Conservation (phyloP, 1,139 yeast genomes). For the Diutina siamensis region DNA sequence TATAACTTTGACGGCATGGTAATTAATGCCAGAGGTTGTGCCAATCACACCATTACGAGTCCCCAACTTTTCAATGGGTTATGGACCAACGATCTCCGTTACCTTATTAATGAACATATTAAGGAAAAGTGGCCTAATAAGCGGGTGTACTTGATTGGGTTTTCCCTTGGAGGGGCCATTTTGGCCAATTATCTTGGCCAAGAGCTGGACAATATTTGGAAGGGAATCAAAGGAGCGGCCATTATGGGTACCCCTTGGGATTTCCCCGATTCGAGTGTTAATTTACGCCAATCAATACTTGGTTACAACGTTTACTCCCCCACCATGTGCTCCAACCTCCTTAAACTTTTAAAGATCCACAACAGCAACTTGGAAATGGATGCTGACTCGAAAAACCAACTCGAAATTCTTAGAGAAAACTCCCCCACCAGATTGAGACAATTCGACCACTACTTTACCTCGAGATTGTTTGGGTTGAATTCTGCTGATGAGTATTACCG, state of each 20-base stretch:
- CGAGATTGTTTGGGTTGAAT: constrained; percentile 5
- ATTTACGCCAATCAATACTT: constrained; percentile 26
- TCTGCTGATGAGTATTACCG: constrained; percentile 13
- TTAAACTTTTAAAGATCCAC: constrained; percentile 33
- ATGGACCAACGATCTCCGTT: constrained; percentile 52
- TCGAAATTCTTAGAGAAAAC: constrained; percentile 18
- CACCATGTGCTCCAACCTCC: constrained; percentile 38
- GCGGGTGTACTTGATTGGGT: constrained; percentile 39
- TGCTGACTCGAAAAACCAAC: constrained; percentile 21
- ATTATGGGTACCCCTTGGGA: constrained; percentile 20
- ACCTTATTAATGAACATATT: constrained; percentile 37
- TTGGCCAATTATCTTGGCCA: constrained; percentile 46
- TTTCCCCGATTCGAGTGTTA: constrained; percentile 22
- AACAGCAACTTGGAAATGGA: constrained; percentile 14
- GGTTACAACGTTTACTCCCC: constrained; percentile 43
- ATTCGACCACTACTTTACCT: constrained; percentile 5
- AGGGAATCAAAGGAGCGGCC: constrained; percentile 36
- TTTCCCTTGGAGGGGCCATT: constrained; percentile 48
- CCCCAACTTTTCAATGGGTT: constrained; percentile 50
- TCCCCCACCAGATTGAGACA: constrained; percentile 9
- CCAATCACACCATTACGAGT: constrained; percentile 43
- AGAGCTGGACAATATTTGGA: constrained; percentile 24
- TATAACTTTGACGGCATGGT: constrained; percentile 42
- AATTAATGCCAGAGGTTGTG: constrained; percentile 50
- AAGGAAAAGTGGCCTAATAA: constrained; percentile 37